Evolutionary conservation across 2,329 filamentous ascomycete genomes (phyloP), one percentile per base, ranked within the genome.

Genomic region (Verticillium zaregamsianum): DNA sequence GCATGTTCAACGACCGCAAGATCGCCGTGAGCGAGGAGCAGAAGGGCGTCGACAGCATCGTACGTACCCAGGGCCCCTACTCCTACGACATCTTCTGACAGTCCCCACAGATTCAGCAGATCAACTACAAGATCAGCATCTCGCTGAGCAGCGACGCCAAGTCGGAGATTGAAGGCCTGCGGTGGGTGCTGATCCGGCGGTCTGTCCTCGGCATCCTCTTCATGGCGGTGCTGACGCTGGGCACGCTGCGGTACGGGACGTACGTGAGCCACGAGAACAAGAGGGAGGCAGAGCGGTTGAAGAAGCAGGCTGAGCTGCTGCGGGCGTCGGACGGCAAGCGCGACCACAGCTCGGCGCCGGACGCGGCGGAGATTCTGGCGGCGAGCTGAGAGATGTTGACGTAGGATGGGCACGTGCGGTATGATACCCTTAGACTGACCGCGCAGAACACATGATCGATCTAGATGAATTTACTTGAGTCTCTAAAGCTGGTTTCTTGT

Each of bases 71-170:
- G 23, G 23, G 12, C 31, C 39, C n/a, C 20, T n/a, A 20, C 58
- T 37, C 45, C 11, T 35, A 15, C 8, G 25, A 17, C 15, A 32
- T 4, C 2, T 2, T 25, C 66, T 70, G 63, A 72, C 59, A 20
- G 23, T 14, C 5, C 31, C 12, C 25, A 28, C 69, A 92, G 83
- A 93, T 97, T 65, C 93, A 97, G 81, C 90, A 97, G 78, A 84
- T 98, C 68, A 96, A 94, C 76, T 97, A 98, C 77, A 95, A 96
- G 74, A 98, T 99, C 74, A 96, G 91, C 25, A 92, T 97, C 35
- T 84, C 86, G 49, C 83, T 99, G 54, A 96, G 92, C 73, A 95
- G 92, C 65, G 95, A 98, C 74, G 88, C 90, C 57, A 93, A 94
- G 73, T 94, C 91, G 5, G 91, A 97, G 69, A 93, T 98, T 57